Conservation (phyloP, 148 eudicot genomes). For the Fagopyrum esculentum region DNA sequence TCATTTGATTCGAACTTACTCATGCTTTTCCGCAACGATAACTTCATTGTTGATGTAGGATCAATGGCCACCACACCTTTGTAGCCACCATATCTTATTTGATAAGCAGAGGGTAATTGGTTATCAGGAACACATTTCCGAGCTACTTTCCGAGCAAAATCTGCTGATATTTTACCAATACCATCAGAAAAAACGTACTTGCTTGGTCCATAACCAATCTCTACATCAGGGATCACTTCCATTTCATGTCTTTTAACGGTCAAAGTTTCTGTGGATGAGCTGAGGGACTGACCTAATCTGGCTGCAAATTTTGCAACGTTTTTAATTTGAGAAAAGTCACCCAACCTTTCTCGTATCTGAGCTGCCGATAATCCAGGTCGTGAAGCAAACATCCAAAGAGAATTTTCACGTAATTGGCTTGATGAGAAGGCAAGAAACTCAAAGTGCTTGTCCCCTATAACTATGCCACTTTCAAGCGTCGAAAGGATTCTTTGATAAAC, state of each 20-base stretch:
- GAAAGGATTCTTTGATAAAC: constrained; percentile 56
- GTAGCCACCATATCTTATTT: constrained; percentile 82
- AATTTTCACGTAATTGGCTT: constrained; percentile 80
- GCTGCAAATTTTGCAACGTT: constrained; percentile 98
- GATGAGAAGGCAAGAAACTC: constrained; percentile 92
- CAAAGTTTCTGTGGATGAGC: constrained; percentile 80
- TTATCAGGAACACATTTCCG: constrained; percentile 44
- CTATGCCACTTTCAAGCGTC: constrained; percentile 46
- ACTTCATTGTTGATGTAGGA: constrained; percentile 47
- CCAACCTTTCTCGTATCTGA: constrained; percentile 73
- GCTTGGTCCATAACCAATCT: constrained; percentile 17
- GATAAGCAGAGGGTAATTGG: constrained; percentile 70
- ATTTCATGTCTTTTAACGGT: constrained; percentile 49
- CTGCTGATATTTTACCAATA: constrained; percentile 78
- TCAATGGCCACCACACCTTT: constrained; percentile 94
- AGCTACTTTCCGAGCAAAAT: constrained; percentile 68
- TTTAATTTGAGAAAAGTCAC: constrained; percentile 55
- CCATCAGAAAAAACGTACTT: constrained; percentile 79
- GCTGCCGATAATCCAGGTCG: constrained; percentile 50
- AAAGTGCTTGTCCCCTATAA: constrained; percentile 59
- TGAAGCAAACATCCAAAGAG: constrained; percentile 95
- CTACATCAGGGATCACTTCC: constrained; percentile 51
- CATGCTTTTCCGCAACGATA: constrained; percentile 81
- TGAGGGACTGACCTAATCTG: constrained; percentile 89
- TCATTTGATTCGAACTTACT: constrained; percentile 53